Evolutionary conservation across 2,329 filamentous ascomycete species (phyloP), one percentile per base, ranked within the genome.

Genomic region (Thielaviopsis punctulata): DNA sequence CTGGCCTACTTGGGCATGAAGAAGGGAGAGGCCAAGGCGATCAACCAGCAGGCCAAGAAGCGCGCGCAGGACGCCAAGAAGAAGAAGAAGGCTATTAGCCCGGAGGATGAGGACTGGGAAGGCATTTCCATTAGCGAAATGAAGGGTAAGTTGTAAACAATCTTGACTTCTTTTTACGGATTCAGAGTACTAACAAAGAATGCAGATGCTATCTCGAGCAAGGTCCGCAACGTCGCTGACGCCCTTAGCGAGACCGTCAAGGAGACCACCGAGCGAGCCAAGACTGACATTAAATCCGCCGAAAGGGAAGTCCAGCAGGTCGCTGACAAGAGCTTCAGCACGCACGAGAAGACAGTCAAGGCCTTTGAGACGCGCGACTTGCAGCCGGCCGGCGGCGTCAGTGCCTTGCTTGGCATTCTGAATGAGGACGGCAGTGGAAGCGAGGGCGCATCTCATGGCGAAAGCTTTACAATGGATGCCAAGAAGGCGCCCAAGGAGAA

Each of bases 111-210:
- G 36, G 48, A 43, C 8, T 46, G 52, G 45, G 36, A 54, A 21
- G 45, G 43, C 4, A 55, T 55, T 22, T 48, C 43, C 5, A 49
- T 55, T 13, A 41, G 39, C 1, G 53, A 55, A n/a, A 50, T 55
- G 21, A 55, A 52, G 19, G 49, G 49, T 55, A 49, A 49, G 49
- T 27, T 19, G 23, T 27, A 4, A 23, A 25, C 2, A 8, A 47
- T 4, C 2, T 4, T 13, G 19, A 21, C 12, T 25, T 39, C 27
- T 39, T 23, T 18, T 4, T 8, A 10, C 9, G 19, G 19, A 3
- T 23, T 8, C 4, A 2, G 22, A 18, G 8, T 24, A 43, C 21
- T 49, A 30, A 30, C 9, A 48, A 21, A 2, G 3, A 45, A 7
- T 39, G 9, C 27, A 55, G 53, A 52, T 24, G 36, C 39, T 2